phyloP scores from a whole-genome alignment of 2,329 filamentous ascomycete species.

The Phialophora tarda region DNA sequence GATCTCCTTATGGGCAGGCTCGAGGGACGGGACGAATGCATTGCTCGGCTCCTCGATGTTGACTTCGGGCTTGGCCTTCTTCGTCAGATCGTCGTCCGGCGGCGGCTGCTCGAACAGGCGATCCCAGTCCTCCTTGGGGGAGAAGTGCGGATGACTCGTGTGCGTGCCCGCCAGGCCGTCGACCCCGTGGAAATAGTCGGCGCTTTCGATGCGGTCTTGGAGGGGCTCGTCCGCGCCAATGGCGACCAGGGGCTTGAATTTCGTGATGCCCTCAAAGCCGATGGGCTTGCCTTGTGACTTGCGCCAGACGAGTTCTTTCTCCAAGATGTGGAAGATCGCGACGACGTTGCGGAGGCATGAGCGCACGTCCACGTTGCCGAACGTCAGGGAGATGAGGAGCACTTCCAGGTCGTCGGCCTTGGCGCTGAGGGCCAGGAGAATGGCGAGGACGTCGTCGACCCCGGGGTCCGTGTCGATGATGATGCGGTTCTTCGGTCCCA shows the following conservation, averaged over 20 bases:
- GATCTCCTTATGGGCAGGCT: slow-evolving; percentile 81
- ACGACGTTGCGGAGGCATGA: slow-evolving; percentile 90
- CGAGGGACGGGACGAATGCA: slow-evolving; percentile 76
- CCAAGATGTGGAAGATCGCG: slow-evolving; percentile 87
- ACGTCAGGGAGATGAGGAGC: slow-evolving; percentile 83
- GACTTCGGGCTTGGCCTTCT: slow-evolving; percentile 49
- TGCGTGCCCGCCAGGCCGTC: slow-evolving; percentile 82
- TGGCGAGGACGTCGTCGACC: slow-evolving; percentile 87
- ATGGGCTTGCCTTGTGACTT: slow-evolving; percentile 68
- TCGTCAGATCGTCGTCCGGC: slow-evolving; percentile 53
- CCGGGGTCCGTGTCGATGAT: slow-evolving; percentile 98
- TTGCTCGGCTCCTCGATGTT: slow-evolving; percentile 43
- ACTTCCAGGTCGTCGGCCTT: slow-evolving; percentile 84
- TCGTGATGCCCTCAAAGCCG: slow-evolving; percentile 74
- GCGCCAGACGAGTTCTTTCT: slow-evolving; percentile 87
- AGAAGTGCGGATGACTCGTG: slow-evolving; percentile 70
- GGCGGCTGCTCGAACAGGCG: slow-evolving; percentile 64
- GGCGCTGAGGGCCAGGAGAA: slow-evolving; percentile 83
- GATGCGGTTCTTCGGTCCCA: slow-evolving; percentile 74
- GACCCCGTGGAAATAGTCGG: slow-evolving; percentile 82
- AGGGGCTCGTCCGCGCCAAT: slow-evolving; percentile 85
- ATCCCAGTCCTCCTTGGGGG: slow-evolving; percentile 75
- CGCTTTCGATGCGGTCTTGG: slow-evolving; percentile 78
- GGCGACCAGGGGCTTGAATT: slow-evolving; percentile 80
- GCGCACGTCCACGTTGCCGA: slow-evolving; percentile 88